These are phyloP conservation scores for Boletus reticuloceps DNA, from an alignment of 768 basidiomycete genomes.

Conservation along the genomic window DNA sequence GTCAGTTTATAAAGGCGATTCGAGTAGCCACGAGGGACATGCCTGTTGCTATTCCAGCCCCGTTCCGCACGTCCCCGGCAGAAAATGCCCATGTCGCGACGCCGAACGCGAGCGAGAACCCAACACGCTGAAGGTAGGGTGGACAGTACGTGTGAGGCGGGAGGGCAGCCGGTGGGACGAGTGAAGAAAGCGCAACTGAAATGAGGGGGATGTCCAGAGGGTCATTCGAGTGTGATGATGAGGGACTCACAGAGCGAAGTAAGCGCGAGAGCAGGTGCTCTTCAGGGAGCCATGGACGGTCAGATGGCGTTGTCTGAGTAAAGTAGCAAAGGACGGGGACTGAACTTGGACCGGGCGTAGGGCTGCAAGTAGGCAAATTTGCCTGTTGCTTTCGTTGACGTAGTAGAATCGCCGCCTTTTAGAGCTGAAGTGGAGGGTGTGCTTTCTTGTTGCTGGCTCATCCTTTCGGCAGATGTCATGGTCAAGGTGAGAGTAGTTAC, in stretches of 20 bases:
- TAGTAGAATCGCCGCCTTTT: background rate
- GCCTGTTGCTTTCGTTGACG: constrained; percentile 18
- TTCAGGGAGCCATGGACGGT: constrained; percentile 12
- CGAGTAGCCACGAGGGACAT: background rate
- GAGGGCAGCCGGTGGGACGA: constrained; percentile 35
- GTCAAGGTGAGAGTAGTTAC: too few species aligned
- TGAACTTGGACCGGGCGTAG: constrained; percentile 31
- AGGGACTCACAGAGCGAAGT: constrained; percentile 34
- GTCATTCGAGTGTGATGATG: background rate
- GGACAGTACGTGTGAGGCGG: constrained; percentile 32
- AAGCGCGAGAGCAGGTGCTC: constrained; percentile 29
- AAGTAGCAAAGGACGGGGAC: constrained; percentile 7
- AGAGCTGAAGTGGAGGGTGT: background rate
- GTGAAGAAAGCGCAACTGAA: constrained; percentile 36
- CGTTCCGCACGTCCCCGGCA: constrained; percentile 41
- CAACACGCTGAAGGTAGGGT: constrained; percentile 41
- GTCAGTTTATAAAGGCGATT: background rate
- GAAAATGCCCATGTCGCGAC: constrained; percentile 44
- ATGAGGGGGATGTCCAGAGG: background rate
- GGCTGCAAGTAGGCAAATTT: constrained; percentile 27
- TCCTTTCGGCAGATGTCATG: background rate
- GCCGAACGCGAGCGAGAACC: constrained; percentile 42
- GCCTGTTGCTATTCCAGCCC: constrained; percentile 42
- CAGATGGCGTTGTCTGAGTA: constrained; percentile 8
- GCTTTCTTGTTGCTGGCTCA: constrained; percentile 4